These are phyloP conservation scores for Citrus reticulata DNA, from an alignment of 345 rosid species.

Conservation along the genomic window DNA sequence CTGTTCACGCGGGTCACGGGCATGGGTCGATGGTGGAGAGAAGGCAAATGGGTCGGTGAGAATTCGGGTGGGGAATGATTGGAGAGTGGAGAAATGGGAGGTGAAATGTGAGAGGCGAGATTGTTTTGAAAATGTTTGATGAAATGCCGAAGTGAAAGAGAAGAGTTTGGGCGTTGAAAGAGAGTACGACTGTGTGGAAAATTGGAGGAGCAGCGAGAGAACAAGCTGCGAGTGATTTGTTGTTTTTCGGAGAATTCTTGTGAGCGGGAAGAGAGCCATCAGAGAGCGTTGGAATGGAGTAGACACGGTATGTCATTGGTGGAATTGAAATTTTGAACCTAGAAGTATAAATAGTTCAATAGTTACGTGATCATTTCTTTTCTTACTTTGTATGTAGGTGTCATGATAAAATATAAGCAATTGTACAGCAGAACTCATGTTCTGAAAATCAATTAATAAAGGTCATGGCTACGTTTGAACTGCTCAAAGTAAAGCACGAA, in stretches of 20 bases:
- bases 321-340: too few relatives aligned
- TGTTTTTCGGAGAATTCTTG: constrained; percentile 13
- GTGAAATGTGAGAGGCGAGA: constrained; percentile 8
- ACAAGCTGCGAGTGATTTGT: background rate
- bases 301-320: too few relatives aligned
- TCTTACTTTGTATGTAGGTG: too few relatives aligned
- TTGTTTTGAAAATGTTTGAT: constrained; percentile 35
- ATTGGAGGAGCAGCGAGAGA: background rate
- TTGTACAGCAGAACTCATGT: too few relatives aligned
- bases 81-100: constrained; percentile 21
- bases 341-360: too few relatives aligned
- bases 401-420: too few relatives aligned
- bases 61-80: constrained; percentile 31
- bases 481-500: too few relatives aligned
- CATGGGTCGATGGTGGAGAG: background rate
- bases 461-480: too few relatives aligned
- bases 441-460: too few relatives aligned
- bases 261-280: constrained; percentile 24
- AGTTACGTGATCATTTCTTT: too few relatives aligned
- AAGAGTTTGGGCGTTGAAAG: constrained; percentile 3
- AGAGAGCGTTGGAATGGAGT: background rate
- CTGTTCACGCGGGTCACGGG: constrained; percentile 16
- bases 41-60: constrained; percentile 23
- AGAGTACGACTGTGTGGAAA: background rate
- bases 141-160: constrained; percentile 44